These are phyloP conservation scores for Lipomyces spencermartinsiae DNA, from an alignment of 805 yeast genomes.

Conservation along the genomic window DNA sequence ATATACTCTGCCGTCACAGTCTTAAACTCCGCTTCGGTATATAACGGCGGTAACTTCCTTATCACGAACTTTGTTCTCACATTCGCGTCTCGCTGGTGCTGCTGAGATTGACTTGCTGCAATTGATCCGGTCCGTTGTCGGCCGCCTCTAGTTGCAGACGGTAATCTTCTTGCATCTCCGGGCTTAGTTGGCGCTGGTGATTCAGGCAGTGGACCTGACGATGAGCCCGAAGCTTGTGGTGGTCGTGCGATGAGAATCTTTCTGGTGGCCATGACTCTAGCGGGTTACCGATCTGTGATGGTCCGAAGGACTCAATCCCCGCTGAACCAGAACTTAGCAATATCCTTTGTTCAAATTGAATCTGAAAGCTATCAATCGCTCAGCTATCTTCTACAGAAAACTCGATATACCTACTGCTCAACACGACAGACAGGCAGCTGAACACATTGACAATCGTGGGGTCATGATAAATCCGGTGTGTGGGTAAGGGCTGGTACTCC, in stretches of 20 bases:
- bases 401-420: background rate
- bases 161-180: background rate
- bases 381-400: background rate
- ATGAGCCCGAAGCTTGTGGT: background rate
- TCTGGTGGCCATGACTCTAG: background rate
- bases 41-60: constrained; percentile 55
- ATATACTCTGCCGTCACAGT: constrained; percentile 41
- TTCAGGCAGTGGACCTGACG: background rate
- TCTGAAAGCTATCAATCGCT: background rate
- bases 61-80: constrained; percentile 45
- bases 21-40: constrained; percentile 48
- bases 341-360: background rate
- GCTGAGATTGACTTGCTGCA: constrained; percentile 2
- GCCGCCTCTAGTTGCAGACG: background rate
- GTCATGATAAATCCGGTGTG: background rate
- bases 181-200: background rate
- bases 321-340: background rate
- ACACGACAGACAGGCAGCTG: no score
- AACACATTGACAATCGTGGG: background rate
- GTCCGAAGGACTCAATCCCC: background rate
- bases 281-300: background rate
- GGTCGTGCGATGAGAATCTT: constrained; percentile 7
- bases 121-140: background rate
- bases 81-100: constrained; percentile 22
- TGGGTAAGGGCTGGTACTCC: background rate